Percentiles rank a stretch among this genome's conserved stretches.
Conservation (phyloP, 208 protist genomes). For the Trypanosoma boissoni region DNA sequence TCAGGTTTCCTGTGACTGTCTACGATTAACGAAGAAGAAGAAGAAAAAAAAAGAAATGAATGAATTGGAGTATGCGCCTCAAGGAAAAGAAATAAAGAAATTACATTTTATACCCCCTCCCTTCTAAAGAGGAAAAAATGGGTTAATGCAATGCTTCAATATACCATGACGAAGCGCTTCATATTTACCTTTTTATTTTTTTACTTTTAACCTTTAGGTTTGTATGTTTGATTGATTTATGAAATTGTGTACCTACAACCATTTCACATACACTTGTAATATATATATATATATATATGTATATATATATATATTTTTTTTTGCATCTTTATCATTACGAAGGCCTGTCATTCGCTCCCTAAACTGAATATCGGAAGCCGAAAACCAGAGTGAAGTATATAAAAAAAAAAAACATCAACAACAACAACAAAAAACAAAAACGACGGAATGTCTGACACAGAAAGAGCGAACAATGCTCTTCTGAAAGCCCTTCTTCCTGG, state of each 20-base stretch:
- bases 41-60: conserved; percentile 8
- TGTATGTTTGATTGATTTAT: no score
- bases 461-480: conserved; percentile 43
- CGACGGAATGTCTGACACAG: conserved; percentile 17
- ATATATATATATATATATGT: conserved; percentile 1
- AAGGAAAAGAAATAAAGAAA: no score
- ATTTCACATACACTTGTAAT: neutral
- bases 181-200: no score
- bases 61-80: no score
- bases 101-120: no score
- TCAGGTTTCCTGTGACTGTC: conserved; percentile 1
- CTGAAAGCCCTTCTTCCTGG: conserved; percentile 44
- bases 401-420: conserved; percentile 4
- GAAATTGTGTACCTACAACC: no score
- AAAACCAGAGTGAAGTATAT: neutral
- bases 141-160: no score
- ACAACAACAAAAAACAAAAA: neutral
- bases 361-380: neutral
- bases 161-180: no score
- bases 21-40: neutral
- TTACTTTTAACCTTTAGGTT: no score
- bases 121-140: no score
- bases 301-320: neutral
- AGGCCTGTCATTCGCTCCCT: neutral
- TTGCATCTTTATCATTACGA: neutral